phyloP scores from a whole-genome alignment of 768 basidiomycete genomes.

The Galerina marginata region DNA sequence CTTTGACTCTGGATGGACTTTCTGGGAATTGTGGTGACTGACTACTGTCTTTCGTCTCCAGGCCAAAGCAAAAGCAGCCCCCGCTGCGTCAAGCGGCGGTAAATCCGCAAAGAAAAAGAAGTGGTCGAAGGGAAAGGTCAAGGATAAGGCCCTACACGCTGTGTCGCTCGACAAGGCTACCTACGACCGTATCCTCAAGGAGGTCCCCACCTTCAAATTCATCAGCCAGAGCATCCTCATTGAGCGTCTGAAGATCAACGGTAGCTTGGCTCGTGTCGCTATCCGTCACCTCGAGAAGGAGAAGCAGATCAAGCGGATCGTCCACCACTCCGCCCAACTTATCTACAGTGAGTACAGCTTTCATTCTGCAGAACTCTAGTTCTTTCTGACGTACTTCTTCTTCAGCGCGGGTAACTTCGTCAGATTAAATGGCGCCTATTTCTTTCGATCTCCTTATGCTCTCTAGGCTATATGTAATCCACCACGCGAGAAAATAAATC shows the following conservation, averaged over 20 bases:
- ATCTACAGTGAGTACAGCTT: slow-evolving; percentile 78
- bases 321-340: slow-evolving; percentile 93
- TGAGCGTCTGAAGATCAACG: slow-evolving; percentile 97
- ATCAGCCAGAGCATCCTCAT: slow-evolving; percentile 98
- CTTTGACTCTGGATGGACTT: slow-evolving; percentile 40
- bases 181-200: slow-evolving; percentile 95
- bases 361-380: background rate
- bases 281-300: slow-evolving; percentile 94
- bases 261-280: slow-evolving; percentile 88
- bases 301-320: slow-evolving; percentile 92
- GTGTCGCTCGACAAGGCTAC: slow-evolving; percentile 93
- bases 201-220: slow-evolving; percentile 98
- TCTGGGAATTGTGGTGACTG: slow-evolving; percentile 21
- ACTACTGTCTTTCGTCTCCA: slow-evolving; percentile 32
- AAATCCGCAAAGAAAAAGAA: slow-evolving; percentile 99
- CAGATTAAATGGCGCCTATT: slow-evolving; percentile 45
- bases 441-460: slow-evolving; percentile 34
- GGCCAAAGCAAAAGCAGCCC: slow-evolving; percentile 79
- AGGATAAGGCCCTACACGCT: slow-evolving; percentile 99
- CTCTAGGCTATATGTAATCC: slow-evolving; percentile 41
- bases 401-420: slow-evolving; percentile 55
- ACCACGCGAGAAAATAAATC: slow-evolving; percentile 39
- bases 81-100: slow-evolving; percentile 73
- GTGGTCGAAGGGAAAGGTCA: slow-evolving; percentile 99
- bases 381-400: background rate